Conservation (phyloP, 2,329 filamentous ascomycete species). For the Arthrobotrys sinensis region DNA sequence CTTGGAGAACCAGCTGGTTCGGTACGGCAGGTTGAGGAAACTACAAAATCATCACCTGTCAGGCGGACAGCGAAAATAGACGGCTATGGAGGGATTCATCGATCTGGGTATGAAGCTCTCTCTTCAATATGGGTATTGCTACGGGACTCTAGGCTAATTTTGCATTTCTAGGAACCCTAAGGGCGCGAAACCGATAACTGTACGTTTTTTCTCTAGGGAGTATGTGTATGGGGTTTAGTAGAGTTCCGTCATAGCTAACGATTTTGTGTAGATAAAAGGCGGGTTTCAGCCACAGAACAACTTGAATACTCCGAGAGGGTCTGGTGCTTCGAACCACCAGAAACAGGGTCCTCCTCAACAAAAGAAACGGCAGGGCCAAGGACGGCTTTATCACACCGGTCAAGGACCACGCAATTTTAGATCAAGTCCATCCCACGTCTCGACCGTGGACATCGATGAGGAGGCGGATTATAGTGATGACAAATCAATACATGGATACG, state of each 20-base stretch:
- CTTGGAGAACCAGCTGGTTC: slow-evolving; percentile 8
- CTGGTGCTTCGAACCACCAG: not conserved
- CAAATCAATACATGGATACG: not conserved
- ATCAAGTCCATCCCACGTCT: not conserved
- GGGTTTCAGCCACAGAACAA: slow-evolving; percentile 23
- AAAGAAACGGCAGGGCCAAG: not conserved
- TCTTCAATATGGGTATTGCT: not conserved
- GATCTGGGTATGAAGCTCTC: slow-evolving; percentile 24
- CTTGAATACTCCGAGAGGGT: not conserved
- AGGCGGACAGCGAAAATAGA: not conserved
- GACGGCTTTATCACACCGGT: not conserved
- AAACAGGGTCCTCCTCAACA: not conserved
- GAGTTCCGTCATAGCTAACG: not conserved
- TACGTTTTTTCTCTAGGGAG: not conserved
- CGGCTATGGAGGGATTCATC: slow-evolving; percentile 19
- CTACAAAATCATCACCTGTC: slow-evolving; percentile 26
- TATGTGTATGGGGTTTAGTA: not conserved
- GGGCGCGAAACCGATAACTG: slow-evolving; percentile 26
- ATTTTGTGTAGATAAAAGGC: slow-evolving; percentile 12
- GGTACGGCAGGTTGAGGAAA: slow-evolving; percentile 1
- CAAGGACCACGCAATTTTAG: not conserved
- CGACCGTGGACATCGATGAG: not conserved
- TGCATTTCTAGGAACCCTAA: slow-evolving; percentile 33
- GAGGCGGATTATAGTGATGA: no score
- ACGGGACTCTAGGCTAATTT: not conserved